These are phyloP conservation scores for Fusarium sp. DNA, from an alignment of 2,329 filamentous ascomycete genomes.

Conservation along the genomic window DNA sequence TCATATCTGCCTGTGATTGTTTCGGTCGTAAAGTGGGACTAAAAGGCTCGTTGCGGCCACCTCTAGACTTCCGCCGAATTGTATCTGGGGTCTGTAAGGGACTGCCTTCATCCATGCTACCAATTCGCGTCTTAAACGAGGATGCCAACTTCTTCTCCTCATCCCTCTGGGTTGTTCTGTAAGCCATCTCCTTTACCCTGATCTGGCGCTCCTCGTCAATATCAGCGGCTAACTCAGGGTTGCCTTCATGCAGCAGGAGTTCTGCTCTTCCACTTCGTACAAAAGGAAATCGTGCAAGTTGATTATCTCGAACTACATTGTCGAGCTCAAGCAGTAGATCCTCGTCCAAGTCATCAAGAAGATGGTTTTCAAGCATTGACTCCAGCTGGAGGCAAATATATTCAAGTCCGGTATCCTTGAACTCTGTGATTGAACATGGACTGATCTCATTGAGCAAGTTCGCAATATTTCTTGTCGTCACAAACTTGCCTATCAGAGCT, in stretches of 20 bases:
- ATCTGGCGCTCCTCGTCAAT: slow-evolving; percentile 76
- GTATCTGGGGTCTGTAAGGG: slow-evolving; percentile 58
- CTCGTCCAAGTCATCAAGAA: slow-evolving; percentile 86
- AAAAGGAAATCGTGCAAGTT: slow-evolving; percentile 80
- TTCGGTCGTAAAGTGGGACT: slow-evolving; percentile 77
- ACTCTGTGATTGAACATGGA: slow-evolving; percentile 82
- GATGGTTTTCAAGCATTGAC: slow-evolving; percentile 88
- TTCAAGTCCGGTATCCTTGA: slow-evolving; percentile 88
- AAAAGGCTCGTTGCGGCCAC: slow-evolving; percentile 64
- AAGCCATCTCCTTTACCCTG: slow-evolving; percentile 81
- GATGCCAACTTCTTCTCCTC: slow-evolving; percentile 72
- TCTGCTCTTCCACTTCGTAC: slow-evolving; percentile 81
- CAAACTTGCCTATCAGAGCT: slow-evolving; percentile 81
- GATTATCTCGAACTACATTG: slow-evolving; percentile 81
- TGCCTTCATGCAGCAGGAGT: slow-evolving; percentile 69
- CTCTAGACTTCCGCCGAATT: slow-evolving; percentile 60
- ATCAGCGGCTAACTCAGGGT: slow-evolving; percentile 71
- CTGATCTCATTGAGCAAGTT: slow-evolving; percentile 87
- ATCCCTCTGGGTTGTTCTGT: slow-evolving; percentile 71
- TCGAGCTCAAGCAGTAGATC: slow-evolving; percentile 87
- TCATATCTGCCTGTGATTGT: slow-evolving; percentile 78
- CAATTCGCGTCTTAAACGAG: slow-evolving; percentile 69
- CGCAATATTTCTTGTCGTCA: slow-evolving; percentile 87
- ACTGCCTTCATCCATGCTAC: slow-evolving; percentile 72
- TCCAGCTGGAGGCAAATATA: slow-evolving; percentile 95